A percentile compares a stretch with the other conserved stretches of the same genome.
Conservation (phyloP, 2,329 filamentous ascomycete genomes). For the Colletotrichum ledebouriae region DNA sequence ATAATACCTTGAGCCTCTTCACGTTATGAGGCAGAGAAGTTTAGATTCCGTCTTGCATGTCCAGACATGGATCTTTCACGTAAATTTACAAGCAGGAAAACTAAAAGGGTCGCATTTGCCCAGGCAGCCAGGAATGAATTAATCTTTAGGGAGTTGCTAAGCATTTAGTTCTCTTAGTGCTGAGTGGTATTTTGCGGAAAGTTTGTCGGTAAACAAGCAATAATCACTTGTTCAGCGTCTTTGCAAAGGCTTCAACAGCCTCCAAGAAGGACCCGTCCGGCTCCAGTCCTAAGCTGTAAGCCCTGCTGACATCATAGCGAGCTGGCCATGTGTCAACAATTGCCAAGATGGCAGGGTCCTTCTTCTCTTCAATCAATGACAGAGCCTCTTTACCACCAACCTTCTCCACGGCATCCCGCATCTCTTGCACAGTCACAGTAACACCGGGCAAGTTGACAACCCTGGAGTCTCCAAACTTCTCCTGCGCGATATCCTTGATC, state of each 20-base stretch:
- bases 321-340: constrained; percentile 69
- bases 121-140: too few species aligned
- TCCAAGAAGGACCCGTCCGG: constrained; percentile 52
- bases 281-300: constrained; percentile 65
- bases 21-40: too few species aligned
- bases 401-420: constrained; percentile 63
- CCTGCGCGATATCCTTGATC: constrained; percentile 57
- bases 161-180: too few species aligned
- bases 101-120: too few species aligned
- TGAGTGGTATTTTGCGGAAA: too few species aligned
- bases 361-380: constrained; percentile 61
- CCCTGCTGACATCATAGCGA: constrained; percentile 64
- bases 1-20: too few species aligned
- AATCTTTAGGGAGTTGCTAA: too few species aligned
- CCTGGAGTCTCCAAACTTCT: constrained; percentile 56
- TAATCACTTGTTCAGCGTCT: constrained; percentile 26
- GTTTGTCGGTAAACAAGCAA: too few species aligned
- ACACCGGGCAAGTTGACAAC: constrained; percentile 67
- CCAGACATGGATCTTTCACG: too few species aligned
- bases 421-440: constrained; percentile 66
- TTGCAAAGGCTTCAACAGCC: constrained; percentile 31
- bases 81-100: too few species aligned
- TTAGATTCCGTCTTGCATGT: too few species aligned
- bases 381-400: constrained; percentile 63
- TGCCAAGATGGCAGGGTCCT: constrained; percentile 59